These are phyloP conservation scores for Neohortaea acidophila DNA, from an alignment of 495 filamentous ascomycete species.

Conservation along the genomic window DNA sequence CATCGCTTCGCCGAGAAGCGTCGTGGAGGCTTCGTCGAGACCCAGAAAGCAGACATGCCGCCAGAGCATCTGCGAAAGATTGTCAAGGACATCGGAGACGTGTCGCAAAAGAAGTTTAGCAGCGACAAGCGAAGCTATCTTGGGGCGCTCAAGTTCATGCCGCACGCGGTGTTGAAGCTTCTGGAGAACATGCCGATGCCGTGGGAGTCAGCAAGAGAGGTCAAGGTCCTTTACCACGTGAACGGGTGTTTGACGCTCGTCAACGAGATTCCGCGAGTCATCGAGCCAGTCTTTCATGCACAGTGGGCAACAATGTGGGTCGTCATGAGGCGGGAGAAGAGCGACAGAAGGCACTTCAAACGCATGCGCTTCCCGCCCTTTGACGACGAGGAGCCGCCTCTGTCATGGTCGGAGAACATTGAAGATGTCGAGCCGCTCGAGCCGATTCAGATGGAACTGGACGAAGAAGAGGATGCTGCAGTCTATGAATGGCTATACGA, in stretches of 20 bases:
- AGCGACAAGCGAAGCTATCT: conserved; percentile 98
- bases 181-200: conserved; percentile 99
- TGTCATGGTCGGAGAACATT: conserved; percentile 97
- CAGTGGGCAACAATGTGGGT: conserved; percentile 99
- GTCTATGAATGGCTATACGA: conserved; percentile 98
- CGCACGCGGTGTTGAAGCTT: conserved; percentile 96
- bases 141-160: conserved; percentile 97
- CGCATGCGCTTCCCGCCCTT: conserved; percentile 98
- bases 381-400: conserved; percentile 93
- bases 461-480: conserved; percentile 82
- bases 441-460: conserved; percentile 97
- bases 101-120: conserved; percentile 98
- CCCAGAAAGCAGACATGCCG: conserved; percentile 97
- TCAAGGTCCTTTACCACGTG: conserved; percentile 96
- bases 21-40: conserved; percentile 91
- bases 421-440: conserved; percentile 96
- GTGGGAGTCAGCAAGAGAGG: conserved; percentile 90
- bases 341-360: conserved; percentile 91
- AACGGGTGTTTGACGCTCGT: conserved; percentile 95
- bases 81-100: conserved; percentile 95
- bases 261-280: conserved; percentile 92
- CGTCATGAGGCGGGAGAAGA: conserved; percentile 95
- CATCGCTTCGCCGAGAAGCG: conserved; percentile 94
- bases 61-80: conserved; percentile 97
- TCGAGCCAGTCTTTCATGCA: conserved; percentile 95